These are phyloP conservation scores for Talaromyces wortmannii DNA, from an alignment of 495 filamentous ascomycete genomes.

Conservation along the genomic window DNA sequence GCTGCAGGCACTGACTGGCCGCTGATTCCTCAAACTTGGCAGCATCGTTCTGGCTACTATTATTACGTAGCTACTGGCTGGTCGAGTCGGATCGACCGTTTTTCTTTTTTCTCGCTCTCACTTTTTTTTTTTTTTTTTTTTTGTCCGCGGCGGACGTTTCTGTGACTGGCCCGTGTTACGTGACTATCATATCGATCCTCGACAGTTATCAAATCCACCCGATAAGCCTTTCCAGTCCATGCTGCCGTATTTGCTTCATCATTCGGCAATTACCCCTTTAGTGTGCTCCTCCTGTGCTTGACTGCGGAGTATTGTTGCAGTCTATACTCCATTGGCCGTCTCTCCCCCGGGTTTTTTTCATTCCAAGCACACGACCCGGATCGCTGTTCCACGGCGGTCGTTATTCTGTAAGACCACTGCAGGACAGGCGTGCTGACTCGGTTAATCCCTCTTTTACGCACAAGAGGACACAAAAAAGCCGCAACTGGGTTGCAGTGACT, in stretches of 20 bases:
- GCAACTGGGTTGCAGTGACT: background rate
- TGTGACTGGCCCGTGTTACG: background rate
- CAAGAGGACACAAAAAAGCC: no score
- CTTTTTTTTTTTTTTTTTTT: background rate
- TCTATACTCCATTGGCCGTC: background rate
- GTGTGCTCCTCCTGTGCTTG: background rate
- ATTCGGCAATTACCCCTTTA: background rate
- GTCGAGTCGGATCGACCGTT: background rate
- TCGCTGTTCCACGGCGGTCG: no score
- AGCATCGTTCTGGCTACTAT: no score
- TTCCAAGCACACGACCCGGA: no score
- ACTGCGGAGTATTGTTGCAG: no score
- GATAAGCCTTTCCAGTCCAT: background rate
- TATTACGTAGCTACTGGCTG: no score
- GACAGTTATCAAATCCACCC: background rate
- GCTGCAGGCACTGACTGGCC: constrained; percentile 18
- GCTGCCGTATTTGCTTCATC: background rate
- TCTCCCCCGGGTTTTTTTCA: background rate
- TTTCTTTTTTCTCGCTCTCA: background rate
- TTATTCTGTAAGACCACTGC: no score
- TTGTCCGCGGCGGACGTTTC: background rate
- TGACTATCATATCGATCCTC: background rate
- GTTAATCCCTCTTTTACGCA: no score
- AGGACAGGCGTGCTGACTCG: no score
- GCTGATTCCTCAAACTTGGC: background rate